Conservation (phyloP, 164 flowering plant species). For the Sedum album region DNA sequence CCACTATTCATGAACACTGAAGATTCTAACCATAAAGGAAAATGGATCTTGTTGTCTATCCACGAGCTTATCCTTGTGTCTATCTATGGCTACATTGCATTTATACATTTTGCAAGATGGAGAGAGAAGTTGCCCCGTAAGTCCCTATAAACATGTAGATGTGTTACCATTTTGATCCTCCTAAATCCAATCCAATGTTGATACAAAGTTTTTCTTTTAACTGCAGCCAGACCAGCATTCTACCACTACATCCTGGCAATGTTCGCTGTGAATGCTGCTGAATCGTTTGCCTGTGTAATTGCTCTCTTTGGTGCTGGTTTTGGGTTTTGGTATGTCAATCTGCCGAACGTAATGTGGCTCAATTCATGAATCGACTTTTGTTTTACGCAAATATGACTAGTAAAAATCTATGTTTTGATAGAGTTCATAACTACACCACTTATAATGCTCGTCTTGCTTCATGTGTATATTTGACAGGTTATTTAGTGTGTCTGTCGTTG, state of each 20-base stretch:
- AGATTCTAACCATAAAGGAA: constrained; percentile 28
- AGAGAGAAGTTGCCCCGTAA: constrained; percentile 72
- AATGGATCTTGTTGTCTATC: constrained; percentile 54
- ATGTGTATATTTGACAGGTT: background rate
- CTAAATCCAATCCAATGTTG: background rate
- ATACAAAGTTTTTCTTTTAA: constrained; percentile 6
- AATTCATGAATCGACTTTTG: background rate
- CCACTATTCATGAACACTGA: constrained; percentile 49
- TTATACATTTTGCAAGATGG: constrained; percentile 65
- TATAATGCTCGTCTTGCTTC: background rate
- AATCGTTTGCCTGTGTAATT: constrained; percentile 44
- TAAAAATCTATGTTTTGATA: background rate
- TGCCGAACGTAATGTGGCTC: too few species aligned
- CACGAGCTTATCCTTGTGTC: constrained; percentile 45
- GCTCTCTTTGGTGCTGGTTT: constrained; percentile 44
- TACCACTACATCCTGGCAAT: constrained; percentile 59
- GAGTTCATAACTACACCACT: background rate
- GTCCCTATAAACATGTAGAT: constrained; percentile 6
- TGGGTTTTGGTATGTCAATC: constrained; percentile 58
- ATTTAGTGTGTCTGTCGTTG: background rate
- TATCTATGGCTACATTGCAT: constrained; percentile 49
- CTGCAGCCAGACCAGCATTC: constrained; percentile 78
- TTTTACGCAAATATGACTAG: background rate
- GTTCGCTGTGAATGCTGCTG: constrained; percentile 44
- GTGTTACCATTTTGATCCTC: background rate